A percentile compares a stretch with the other conserved stretches of the same genome.
These are phyloP conservation scores for Epicoccum sorghinum DNA, from an alignment of 2,329 filamentous ascomycete genomes.

Conservation along the genomic window DNA sequence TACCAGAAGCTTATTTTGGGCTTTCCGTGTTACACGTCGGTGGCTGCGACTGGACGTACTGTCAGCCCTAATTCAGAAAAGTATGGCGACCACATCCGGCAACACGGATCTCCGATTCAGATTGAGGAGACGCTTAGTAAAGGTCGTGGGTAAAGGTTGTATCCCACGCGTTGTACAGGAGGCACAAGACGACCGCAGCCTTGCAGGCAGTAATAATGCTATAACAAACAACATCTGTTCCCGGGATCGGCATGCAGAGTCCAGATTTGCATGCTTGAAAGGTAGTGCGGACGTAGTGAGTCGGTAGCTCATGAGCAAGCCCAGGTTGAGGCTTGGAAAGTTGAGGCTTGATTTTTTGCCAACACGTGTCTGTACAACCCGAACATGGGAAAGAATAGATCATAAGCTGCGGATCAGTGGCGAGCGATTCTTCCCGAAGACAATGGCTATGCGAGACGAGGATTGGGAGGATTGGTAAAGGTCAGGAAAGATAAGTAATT, in stretches of 20 bases:
- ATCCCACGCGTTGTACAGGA: background rate
- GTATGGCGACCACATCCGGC: background rate
- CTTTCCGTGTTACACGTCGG: conserved; percentile 1
- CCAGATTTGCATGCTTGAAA: background rate
- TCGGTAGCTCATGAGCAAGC: background rate
- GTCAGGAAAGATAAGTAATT: background rate
- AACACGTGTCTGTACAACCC: background rate
- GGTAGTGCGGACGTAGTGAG: background rate
- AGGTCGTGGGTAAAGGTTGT: conserved; percentile 1
- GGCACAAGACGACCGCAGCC: background rate
- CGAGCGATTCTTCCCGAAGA: background rate
- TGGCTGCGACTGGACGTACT: conserved; percentile 3
- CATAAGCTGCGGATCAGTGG: background rate
- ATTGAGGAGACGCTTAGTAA: background rate
- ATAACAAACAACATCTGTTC: background rate
- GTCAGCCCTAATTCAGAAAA: conserved; percentile 9
- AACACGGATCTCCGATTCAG: background rate
- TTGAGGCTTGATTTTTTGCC: background rate
- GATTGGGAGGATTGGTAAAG: background rate
- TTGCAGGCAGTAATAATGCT: background rate
- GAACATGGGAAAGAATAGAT: background rate
- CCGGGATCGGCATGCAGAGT: background rate
- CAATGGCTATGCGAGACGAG: background rate
- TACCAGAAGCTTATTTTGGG: conserved; percentile 11
- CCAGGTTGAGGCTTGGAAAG: background rate